Base-by-base conservation (phyloP, 768 basidiomycete species). In the Termitomyces titanicus region DNA sequence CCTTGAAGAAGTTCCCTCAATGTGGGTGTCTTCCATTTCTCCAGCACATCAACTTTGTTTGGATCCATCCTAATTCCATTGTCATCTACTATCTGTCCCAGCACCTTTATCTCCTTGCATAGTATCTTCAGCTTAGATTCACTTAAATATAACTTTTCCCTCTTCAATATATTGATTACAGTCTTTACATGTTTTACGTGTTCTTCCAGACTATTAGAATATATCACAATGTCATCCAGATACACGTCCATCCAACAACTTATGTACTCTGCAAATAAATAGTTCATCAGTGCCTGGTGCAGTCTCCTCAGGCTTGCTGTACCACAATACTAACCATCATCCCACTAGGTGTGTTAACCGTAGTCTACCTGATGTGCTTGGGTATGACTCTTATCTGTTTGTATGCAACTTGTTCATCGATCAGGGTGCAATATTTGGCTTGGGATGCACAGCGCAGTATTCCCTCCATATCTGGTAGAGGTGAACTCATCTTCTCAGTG, bases 61-160 rank as follows among this genome's bases (percentile, higher is more conserved):
- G 65, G 65, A 33, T 74, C 70, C 72, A 77, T 76, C 0, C 35
- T 7, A 13, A 74, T 55, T 0, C 64, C 59, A 1, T 58, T 51
- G 0, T 54, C 24, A 1, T 60, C 60, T 1, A 76, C 55, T 3
- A 74, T 58, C 24, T 60, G 55, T 0, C 72, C 68, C 0, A 74
- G 56, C 2, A 65, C 60, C 18, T 68, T 68, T 31, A 71, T 24
- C 29, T 65, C 60, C 0, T 46, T 6, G 1, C 53, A 60, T 0
- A 74, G 56, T 29, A 73, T 70, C 0, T 63, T 46, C 0, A 73
- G 64, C 42, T 76, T 75, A 0, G 47, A 11, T 3, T 60, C 48
- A 46, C 66, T 70, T 0, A 75, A 60, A 63, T 67, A 75, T 3
- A 76, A 60, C 27, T 61, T 55, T 27, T 74, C 65, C 0, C 54